phyloP scores from a whole-genome alignment of 2,329 filamentous ascomycete genomes.

The Paecilomyces formosus region DNA sequence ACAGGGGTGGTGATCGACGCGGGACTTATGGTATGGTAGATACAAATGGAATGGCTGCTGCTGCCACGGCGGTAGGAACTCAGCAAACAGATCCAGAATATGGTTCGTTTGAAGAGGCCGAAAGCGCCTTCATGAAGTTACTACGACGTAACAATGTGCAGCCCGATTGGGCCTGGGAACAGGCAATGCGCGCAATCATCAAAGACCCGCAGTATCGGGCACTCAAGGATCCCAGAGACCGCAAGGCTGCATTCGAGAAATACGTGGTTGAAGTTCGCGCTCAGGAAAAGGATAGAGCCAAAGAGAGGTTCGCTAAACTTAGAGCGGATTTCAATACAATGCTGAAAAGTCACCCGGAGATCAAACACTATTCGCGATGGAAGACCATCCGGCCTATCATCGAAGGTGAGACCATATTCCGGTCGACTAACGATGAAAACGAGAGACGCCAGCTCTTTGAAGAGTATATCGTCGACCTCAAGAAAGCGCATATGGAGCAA shows the following conservation, averaged over 20 bases:
- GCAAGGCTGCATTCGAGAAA: constrained; percentile 87
- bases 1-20: constrained; percentile 42
- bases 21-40: constrained; percentile 37
- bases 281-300: constrained; percentile 90
- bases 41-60: constrained; percentile 32
- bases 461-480: constrained; percentile 82
- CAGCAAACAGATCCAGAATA: constrained; percentile 65
- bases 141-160: constrained; percentile 79
- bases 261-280: constrained; percentile 83
- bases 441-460: constrained; percentile 88
- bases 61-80: constrained; percentile 25
- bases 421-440: constrained; percentile 77
- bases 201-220: constrained; percentile 90
- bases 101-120: constrained; percentile 74
- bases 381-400: constrained; percentile 92
- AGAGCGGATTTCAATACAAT: constrained; percentile 91
- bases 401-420: constrained; percentile 90
- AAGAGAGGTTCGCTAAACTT: constrained; percentile 86
- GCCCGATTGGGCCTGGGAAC: constrained; percentile 87
- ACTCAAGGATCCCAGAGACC: constrained; percentile 84
- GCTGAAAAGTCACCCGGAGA: constrained; percentile 93
- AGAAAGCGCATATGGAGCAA: constrained; percentile 69
- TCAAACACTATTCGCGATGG: constrained; percentile 95
- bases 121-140: constrained; percentile 86
- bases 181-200: constrained; percentile 76